Evolutionary conservation across 129 eudicot species (phyloP).

Genomic region (Silybum marianum): DNA sequence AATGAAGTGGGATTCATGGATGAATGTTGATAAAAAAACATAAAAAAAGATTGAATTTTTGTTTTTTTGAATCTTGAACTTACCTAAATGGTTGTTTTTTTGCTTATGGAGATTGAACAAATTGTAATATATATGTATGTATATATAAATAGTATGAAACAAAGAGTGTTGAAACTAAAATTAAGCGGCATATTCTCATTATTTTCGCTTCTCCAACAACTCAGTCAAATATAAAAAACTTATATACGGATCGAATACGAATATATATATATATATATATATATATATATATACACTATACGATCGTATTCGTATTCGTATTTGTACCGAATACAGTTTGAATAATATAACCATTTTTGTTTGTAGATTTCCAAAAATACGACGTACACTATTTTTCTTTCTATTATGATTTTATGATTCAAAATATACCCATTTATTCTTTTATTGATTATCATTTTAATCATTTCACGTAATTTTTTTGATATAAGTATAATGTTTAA

Average conservation of each 20-base stretch:
- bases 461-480: too few species aligned
- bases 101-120: conserved; percentile 5
- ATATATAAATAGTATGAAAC: conserved; percentile 25
- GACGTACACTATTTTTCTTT: too few species aligned
- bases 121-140: conserved; percentile 12
- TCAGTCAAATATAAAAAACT: conserved; percentile 27
- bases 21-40: background rate
- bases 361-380: background rate
- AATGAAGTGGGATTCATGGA: background rate
- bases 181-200: conserved; percentile 45
- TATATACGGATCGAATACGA: background rate
- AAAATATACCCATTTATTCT: too few species aligned
- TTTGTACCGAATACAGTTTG: conserved; percentile 5
- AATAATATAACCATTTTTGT: background rate
- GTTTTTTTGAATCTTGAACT: background rate
- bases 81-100: conserved; percentile 16
- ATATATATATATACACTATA: background rate
- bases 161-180: conserved; percentile 40
- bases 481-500: too few species aligned
- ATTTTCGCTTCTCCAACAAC: conserved; percentile 43
- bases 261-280: background rate
- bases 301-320: background rate
- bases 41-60: background rate
- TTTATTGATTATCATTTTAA: too few species aligned
- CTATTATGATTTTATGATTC: background rate